Base-by-base conservation (phyloP, 192 early-diverging fungal species). In the Podila minutissima region DNA sequence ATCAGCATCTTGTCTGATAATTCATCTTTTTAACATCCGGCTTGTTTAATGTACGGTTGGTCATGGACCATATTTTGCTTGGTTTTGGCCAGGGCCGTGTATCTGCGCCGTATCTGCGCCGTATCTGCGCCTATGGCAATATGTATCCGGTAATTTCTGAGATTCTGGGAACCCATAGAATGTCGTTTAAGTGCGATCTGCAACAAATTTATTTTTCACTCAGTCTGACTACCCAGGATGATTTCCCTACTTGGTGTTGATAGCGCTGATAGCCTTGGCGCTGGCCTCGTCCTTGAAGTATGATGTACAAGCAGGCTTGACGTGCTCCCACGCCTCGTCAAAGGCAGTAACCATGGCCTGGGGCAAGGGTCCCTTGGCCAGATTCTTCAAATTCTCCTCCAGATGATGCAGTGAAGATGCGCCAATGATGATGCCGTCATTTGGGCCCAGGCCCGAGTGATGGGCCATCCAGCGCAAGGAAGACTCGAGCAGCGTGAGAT, bases 311-410 rank as follows among this genome's bases (percentile, higher is more conserved):
- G 63, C 66, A 19, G 74, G 59, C 73, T 85, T 87, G 33, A 84
- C 88, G 15, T 70, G 38, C 22, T 81, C 60, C 89, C 91, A 93
- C 1, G 86, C 88, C n/a, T 82, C 83, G 59, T 92, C 90, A n/a
- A 92, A 86, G 7, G 85, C 89, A 32, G 66, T 64, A 10, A 92
- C 66, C 26, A 93, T 70, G 0, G 59, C 74, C 51, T 82, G 71
- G 12, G 89, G 88, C 63, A 93, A 67, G 4, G 87, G 84, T 4
- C 85, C 88, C 61, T 77, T 86, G 31, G 88, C 85, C 71, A 85
- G 84, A 32, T 83, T 86, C 10, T 60, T 65, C 35, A 92, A 69
- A 68, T 91, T 92, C 26, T 82, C 59, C 32, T 82, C 69, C 17
- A 85, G 50, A 22, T 83, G 75, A 10, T 69, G 66, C 12, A 88